These are phyloP conservation scores for Flagelloscypha sp. DNA, from an alignment of 768 basidiomycete genomes.

Conservation along the genomic window DNA sequence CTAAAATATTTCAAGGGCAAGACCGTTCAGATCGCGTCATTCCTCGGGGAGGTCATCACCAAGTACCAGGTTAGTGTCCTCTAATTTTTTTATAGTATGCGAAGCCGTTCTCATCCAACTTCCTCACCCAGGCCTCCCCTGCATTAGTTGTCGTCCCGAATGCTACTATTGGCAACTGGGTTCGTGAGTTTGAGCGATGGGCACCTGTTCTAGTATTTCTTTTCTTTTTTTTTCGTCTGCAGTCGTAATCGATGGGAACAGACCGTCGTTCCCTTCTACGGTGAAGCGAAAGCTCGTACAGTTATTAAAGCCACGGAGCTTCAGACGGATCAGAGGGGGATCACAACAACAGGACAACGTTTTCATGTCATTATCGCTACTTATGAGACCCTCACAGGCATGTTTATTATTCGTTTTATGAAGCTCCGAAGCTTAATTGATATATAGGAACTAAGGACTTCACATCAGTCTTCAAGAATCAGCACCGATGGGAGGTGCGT, in stretches of 20 bases:
- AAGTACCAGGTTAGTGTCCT: too few species aligned
- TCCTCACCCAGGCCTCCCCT: constrained; percentile 70
- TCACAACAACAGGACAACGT: constrained; percentile 44
- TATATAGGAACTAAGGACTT: constrained; percentile 64
- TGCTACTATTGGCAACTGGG: constrained; percentile 93
- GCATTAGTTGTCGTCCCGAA: constrained; percentile 92
- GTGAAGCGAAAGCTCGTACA: constrained; percentile 72
- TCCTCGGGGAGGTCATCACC: constrained; percentile 58
- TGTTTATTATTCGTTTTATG: too few species aligned
- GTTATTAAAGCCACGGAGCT: constrained; percentile 80
- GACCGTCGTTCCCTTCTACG: constrained; percentile 75
- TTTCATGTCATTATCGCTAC: constrained; percentile 92
- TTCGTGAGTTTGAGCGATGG: constrained; percentile 88
- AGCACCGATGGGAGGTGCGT: constrained; percentile 80
- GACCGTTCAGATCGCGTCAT: constrained; percentile 86
- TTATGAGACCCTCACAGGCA: constrained; percentile 83
- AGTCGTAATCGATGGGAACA: constrained; percentile 37
- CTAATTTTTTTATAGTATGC: too few species aligned
- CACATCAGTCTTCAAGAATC: constrained; percentile 61
- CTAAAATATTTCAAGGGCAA: constrained; percentile 49
- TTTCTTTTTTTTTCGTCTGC: background rate
- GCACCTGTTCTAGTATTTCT: constrained; percentile 47
- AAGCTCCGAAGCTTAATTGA: too few species aligned
- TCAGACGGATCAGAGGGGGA: constrained; percentile 40
- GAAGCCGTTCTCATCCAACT: too few species aligned